phyloP scores from a whole-genome alignment of 495 filamentous ascomycete genomes.

The Neurospora sp. region DNA sequence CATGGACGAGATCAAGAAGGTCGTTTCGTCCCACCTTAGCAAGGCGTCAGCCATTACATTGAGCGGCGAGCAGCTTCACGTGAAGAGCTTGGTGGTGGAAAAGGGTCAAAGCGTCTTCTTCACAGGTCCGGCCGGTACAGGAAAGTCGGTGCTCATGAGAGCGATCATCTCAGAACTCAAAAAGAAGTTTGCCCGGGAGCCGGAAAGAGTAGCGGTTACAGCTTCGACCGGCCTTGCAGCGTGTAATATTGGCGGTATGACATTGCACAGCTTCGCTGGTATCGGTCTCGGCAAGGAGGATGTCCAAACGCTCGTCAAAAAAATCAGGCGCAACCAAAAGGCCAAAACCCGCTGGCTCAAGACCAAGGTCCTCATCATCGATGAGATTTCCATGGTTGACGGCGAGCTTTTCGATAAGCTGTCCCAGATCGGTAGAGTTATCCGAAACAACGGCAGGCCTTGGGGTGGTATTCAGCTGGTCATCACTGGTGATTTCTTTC shows the following conservation, averaged over 20 bases:
- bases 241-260: slow-evolving; percentile 93
- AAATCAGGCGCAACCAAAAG: slow-evolving; percentile 82
- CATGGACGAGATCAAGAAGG: slow-evolving; percentile 21
- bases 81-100: slow-evolving; percentile 70
- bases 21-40: slow-evolving; percentile 21
- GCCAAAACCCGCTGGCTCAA: slow-evolving; percentile 79
- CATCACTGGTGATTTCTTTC: slow-evolving; percentile 96
- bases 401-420: slow-evolving; percentile 95
- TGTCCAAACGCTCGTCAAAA: slow-evolving; percentile 72
- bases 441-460: slow-evolving; percentile 77
- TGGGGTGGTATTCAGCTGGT: slow-evolving; percentile 96
- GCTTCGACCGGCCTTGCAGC: slow-evolving; percentile 93
- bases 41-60: slow-evolving; percentile 56
- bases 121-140: slow-evolving; percentile 93
- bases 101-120: slow-evolving; percentile 86
- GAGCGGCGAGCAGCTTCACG: slow-evolving; percentile 74
- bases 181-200: slow-evolving; percentile 59
- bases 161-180: slow-evolving; percentile 76
- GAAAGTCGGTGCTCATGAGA: slow-evolving; percentile 91
- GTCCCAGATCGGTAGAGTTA: slow-evolving; percentile 69
- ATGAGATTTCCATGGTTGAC: slow-evolving; percentile 98
- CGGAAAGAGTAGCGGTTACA: slow-evolving; percentile 80
- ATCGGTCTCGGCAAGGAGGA: slow-evolving; percentile 92
- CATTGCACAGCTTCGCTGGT: slow-evolving; percentile 89
- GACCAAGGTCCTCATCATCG: slow-evolving; percentile 77